Base-by-base conservation (phyloP, 148 eudicot species). In the Camellia sinensis region DNA sequence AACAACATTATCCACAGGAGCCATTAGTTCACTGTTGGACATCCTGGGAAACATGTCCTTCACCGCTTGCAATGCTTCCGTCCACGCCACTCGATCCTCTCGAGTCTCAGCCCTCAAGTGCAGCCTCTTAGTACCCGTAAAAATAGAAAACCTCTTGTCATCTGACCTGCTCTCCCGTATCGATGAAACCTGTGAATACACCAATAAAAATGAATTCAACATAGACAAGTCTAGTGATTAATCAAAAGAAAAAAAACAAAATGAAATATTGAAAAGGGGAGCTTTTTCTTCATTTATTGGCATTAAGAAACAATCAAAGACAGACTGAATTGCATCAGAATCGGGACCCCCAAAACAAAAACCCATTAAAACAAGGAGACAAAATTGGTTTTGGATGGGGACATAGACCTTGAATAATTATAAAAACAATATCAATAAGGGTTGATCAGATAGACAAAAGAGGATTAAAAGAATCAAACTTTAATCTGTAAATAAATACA, bases 51-150 rank as follows among this genome's bases (percentile, higher is more conserved):
- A 94, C 97, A 94, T 86, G 76, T 92, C 93, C 85, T 92, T 92
- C 64, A 92, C 94, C 68, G 94, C 93, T 79, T 88, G 90, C 89
- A 94, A 84, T 50, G 97, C 94, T 70, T 94, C 94, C 87, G 91
- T 73, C 98, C 98, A 94, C 15, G 92, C 83, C 57, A 83, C 78
- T 72, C 97, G 83, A 82, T 94, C 98, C 29, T 92, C 97, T 54
- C 87, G 82, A 54, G 89, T 86, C 57, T 94, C 94, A 21, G 98
- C 92, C 78, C 94, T 89, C 75, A 94, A 74, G 84, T 92, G 98
- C 85, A 94, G 88, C 88, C 92, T 94, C 86, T 92, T 94, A 40
- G 98, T 94, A 45, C 97, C 98, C 12, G 98, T 94, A 80, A 89
- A 94, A 65, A 94, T 92, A 6, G 93, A 94, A 87, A 94, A 94